Base-by-base conservation (phyloP, 306 rosid species). In the Inga oerstediana region DNA sequence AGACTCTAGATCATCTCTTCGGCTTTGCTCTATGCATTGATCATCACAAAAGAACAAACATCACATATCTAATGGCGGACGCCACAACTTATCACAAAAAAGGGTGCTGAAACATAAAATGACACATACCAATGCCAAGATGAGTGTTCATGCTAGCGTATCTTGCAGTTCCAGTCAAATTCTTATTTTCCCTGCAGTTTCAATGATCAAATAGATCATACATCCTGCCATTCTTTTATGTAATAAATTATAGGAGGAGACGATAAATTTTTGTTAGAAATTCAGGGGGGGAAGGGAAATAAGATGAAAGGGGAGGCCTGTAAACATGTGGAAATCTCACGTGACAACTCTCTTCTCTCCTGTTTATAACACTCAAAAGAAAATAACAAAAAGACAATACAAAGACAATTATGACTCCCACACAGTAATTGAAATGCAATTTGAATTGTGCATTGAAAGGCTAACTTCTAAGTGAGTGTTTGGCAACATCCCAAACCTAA, bases 101-200 rank as follows among this genome's bases (percentile, higher is more conserved):
- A 86, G 51, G 70, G 51, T 16, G 45, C 12, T 78, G 48, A 77
- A 77, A 58, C 52, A 80, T 19, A 35, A 24, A 24, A 54, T 13
- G 24, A 27, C 35, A 71, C 92, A 54, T 79, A 92, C 94, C 97
- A 85, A 92, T 90, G n/a, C 97, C 97, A 71, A 92, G 93, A 84
- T 92, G 97, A 54, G 98, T 93, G 83, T 93, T 93, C 93, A 92
- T 89, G 90, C 98, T 93, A 10, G 98, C 98, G 86, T 93, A 93
- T 92, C 98, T 90, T 24, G 98, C 98, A 58, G 98, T 93, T 78
- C 98, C 98, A 45, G 98, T 93, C 91, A 93, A 85, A 88, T 92
- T 93, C 91, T 93, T 93, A 74, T 93, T 93, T 85, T 93, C 98
- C 85, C 98, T 93, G 87, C 85, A 86, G 76, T 22, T 43, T 45